A percentile compares a stretch with the other conserved stretches of the same genome.
These are phyloP conservation scores for Blastobotrys apis DNA, from an alignment of 1,139 yeast genomes.

Conservation along the genomic window DNA sequence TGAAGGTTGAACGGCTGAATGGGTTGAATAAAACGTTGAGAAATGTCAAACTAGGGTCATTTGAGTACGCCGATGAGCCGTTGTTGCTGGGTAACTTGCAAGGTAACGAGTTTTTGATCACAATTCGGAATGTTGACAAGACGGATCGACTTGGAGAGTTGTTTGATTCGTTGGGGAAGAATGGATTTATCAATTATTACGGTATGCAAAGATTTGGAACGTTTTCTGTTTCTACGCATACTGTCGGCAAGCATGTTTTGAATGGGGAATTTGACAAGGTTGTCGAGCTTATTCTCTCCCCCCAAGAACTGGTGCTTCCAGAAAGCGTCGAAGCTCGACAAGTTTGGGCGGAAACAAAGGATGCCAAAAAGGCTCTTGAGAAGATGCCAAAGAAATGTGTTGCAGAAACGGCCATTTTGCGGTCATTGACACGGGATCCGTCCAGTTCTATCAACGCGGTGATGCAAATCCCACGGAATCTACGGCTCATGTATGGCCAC, in stretches of 20 bases:
- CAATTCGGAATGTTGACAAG: slow-evolving; percentile 63
- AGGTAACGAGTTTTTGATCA: slow-evolving; percentile 85
- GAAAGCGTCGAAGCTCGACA: slow-evolving; percentile 77
- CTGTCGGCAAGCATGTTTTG: slow-evolving; percentile 68
- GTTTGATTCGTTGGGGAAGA: slow-evolving; percentile 52
- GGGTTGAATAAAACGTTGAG: slow-evolving; percentile 69
- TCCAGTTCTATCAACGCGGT: slow-evolving; percentile 68
- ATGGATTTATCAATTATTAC: slow-evolving; percentile 87
- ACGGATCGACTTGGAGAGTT: slow-evolving; percentile 46
- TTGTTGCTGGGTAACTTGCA: slow-evolving; percentile 74
- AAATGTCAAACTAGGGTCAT: slow-evolving; percentile 74
- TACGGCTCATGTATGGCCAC: slow-evolving; percentile 92
- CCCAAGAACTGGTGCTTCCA: slow-evolving; percentile 79
- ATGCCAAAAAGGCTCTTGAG: slow-evolving; percentile 60
- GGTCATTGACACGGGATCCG: slow-evolving; percentile 47
- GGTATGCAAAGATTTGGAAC: slow-evolving; percentile 99
- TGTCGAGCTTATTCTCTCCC: slow-evolving; percentile 70
- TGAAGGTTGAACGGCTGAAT: slow-evolving; percentile 73
- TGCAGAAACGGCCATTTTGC: slow-evolving; percentile 75
- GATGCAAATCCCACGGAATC: slow-evolving; percentile 85
- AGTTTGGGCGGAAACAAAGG: slow-evolving; percentile 71
- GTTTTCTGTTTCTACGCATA: slow-evolving; percentile 86
- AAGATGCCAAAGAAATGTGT: slow-evolving; percentile 83
- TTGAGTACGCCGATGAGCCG: slow-evolving; percentile 58
- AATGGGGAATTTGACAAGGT: slow-evolving; percentile 76